phyloP scores from a whole-genome alignment of 257 asterid genomes.

The Solanum sitiens region DNA sequence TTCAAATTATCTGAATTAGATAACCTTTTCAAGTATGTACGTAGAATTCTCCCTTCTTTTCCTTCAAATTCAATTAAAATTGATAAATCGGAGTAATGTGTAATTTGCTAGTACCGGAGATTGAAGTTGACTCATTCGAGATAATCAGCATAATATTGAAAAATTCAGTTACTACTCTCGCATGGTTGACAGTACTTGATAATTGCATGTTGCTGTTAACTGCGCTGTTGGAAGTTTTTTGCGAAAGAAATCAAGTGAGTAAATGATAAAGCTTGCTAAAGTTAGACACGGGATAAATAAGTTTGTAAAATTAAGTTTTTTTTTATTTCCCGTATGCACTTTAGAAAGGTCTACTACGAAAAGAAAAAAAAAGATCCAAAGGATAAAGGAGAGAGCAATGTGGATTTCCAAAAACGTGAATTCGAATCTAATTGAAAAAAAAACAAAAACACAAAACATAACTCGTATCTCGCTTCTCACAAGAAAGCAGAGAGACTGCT shows the following conservation, averaged over 20 bases:
- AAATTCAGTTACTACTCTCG: not conserved
- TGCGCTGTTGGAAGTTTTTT: not conserved
- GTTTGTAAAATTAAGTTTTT: not conserved
- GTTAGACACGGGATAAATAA: not conserved
- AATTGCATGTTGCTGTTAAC: not conserved
- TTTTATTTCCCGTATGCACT: not conserved
- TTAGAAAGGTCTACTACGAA: not conserved
- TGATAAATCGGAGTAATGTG: not conserved
- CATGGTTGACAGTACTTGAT: not conserved
- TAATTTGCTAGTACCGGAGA: not conserved
- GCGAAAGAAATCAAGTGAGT: not conserved
- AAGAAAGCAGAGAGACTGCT: not conserved
- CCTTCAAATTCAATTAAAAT: too few relatives aligned
- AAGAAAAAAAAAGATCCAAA: not conserved
- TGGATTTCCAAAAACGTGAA: not conserved
- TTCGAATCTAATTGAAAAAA: too few relatives aligned
- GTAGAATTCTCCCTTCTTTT: not conserved
- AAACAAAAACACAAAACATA: not conserved
- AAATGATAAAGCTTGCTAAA: not conserved
- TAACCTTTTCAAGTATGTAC: not conserved
- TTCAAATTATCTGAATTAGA: not conserved
- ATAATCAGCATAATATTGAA: not conserved
- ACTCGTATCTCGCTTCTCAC: not conserved
- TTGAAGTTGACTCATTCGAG: not conserved
- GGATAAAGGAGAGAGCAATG: not conserved